A percentile compares a stretch with the other conserved stretches of the same genome.
phyloP scores from a whole-genome alignment of 192 early-diverging fungal species.

The Entomortierella beljakovae region DNA sequence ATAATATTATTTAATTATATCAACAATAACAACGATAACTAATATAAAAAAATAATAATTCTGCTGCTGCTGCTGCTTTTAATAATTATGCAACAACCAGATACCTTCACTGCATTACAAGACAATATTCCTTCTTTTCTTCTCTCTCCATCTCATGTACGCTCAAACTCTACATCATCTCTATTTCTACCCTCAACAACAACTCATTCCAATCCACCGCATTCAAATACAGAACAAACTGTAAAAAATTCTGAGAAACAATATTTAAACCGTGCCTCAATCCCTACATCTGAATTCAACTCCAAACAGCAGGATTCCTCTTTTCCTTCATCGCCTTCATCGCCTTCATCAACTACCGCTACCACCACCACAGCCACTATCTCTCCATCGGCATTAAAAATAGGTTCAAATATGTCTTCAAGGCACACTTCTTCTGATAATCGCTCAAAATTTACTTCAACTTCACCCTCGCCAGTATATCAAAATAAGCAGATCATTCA shows the following conservation, averaged over 20 bases:
- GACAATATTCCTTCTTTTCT: conserved; percentile 6
- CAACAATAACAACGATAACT: neutral
- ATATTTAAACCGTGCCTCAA: too few relatives aligned
- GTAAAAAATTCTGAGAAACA: neutral
- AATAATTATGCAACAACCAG: too few relatives aligned
- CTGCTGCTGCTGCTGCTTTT: neutral
- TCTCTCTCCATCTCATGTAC: conserved; percentile 22
- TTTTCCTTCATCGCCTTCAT: neutral
- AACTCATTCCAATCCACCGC: too few relatives aligned
- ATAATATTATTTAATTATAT: too few relatives aligned
- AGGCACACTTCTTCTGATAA: neutral
- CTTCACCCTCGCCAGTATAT: conserved; percentile 21
- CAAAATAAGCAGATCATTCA: conserved; percentile 32
- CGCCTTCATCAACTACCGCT: neutral
- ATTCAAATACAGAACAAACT: too few relatives aligned
- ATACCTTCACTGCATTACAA: conserved; percentile 2
- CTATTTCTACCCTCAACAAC: conserved; percentile 1
- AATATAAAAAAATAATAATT: conserved; percentile 1
- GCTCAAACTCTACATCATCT: conserved; percentile 14
- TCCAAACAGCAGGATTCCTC: too few relatives aligned
- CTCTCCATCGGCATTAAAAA: neutral
- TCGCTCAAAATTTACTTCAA: neutral
- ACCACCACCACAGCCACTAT: neutral
- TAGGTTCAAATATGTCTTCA: too few relatives aligned
- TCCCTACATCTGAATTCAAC: too few relatives aligned